Conservation (phyloP, 768 basidiomycete species). For the Lactarius vividus region DNA sequence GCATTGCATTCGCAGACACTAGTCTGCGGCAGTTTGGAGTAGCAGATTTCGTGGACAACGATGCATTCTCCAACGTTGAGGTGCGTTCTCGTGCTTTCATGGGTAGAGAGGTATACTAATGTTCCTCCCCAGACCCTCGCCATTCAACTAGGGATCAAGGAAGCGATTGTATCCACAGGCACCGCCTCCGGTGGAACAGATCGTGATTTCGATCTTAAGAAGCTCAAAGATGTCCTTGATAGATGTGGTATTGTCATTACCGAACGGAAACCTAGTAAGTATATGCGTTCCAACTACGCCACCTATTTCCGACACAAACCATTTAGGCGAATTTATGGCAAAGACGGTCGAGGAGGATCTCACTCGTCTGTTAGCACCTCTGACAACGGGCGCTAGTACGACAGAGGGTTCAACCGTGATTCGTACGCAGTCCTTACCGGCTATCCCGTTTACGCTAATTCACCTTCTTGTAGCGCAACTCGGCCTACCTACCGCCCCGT, state of each 20-base stretch:
- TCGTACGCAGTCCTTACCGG: constrained; percentile 4
- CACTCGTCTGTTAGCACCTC: constrained; percentile 17
- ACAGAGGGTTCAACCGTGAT: constrained; percentile 19
- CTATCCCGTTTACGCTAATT: background rate
- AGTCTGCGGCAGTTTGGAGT: constrained; percentile 83
- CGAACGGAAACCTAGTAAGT: constrained; percentile 80
- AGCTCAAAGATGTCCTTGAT: constrained; percentile 82
- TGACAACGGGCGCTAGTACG: background rate
- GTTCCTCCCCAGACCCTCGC: constrained; percentile 66
- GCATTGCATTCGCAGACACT: constrained; percentile 90
- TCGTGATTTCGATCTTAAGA: constrained; percentile 84
- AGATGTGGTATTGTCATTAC: constrained; percentile 89
- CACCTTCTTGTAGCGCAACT: constrained; percentile 60
- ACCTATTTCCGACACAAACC: background rate
- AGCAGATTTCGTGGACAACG: constrained; percentile 90
- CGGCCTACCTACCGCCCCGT: constrained; percentile 70
- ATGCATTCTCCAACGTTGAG: constrained; percentile 93
- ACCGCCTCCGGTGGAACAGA: constrained; percentile 69
- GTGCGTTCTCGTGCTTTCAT: constrained; percentile 39
- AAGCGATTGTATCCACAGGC: constrained; percentile 81
- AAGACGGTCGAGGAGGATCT: constrained; percentile 28
- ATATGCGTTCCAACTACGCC: background rate
- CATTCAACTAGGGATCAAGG: constrained; percentile 97
- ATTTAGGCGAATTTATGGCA: constrained; percentile 72
- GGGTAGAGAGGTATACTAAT: constrained; percentile 5